Percentiles rank a stretch among this genome's conserved stretches.
phyloP scores from a whole-genome alignment of 2,329 filamentous ascomycete species.

The Cladosporium sp. region DNA sequence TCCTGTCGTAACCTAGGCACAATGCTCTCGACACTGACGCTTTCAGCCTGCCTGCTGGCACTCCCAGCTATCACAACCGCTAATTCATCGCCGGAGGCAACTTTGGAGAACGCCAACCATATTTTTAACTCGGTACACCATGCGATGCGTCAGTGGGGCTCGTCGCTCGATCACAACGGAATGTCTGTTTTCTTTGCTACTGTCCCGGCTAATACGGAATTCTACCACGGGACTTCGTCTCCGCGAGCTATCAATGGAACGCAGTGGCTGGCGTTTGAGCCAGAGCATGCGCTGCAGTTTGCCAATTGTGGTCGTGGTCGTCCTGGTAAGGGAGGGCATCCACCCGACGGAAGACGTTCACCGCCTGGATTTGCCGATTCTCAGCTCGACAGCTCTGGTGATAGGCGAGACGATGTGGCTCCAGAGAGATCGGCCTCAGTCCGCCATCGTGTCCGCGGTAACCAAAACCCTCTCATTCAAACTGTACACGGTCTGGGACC shows the following conservation, averaged over 20 bases:
- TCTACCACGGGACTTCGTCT: constrained; percentile 64
- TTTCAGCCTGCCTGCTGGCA: not conserved
- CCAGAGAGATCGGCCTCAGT: too few relatives aligned
- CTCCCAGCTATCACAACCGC: not conserved
- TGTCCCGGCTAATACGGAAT: constrained; percentile 62
- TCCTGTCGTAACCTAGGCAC: not conserved
- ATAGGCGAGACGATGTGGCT: too few relatives aligned
- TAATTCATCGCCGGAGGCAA: not conserved
- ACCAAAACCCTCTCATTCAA: not conserved
- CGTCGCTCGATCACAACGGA: constrained; percentile 72
- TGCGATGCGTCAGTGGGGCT: constrained; percentile 73
- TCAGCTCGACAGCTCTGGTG: too few relatives aligned
- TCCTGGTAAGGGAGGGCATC: not conserved
- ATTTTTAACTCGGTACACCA: constrained; percentile 74
- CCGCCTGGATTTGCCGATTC: not conserved
- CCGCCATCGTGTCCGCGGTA: too few relatives aligned
- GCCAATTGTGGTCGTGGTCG: constrained; percentile 40
- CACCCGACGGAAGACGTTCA: not conserved
- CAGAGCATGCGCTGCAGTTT: constrained; percentile 70
- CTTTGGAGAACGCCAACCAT: constrained; percentile 23
- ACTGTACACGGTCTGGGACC: not conserved
- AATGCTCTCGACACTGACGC: not conserved
- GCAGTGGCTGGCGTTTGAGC: constrained; percentile 76
- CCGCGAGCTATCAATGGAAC: constrained; percentile 51
- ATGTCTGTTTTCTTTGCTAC: constrained; percentile 69